Evolutionary conservation across 148 eudicot species (phyloP).

Genomic region (Persicaria tinctoria): DNA sequence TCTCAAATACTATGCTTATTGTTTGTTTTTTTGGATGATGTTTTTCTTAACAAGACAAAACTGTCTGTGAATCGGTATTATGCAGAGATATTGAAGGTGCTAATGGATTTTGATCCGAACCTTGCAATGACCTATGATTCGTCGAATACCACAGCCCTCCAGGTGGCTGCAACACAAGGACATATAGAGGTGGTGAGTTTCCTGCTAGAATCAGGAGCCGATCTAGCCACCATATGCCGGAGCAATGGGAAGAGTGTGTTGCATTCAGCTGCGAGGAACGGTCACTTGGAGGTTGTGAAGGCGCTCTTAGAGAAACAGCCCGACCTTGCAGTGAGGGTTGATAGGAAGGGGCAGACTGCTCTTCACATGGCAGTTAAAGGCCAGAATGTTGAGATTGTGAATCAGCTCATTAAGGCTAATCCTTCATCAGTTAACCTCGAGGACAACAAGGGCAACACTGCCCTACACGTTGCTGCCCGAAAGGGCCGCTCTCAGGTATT

Average conservation of each 20-base stretch:
- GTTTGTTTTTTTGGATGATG: background rate
- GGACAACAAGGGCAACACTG: conserved; percentile 38
- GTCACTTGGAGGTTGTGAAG: conserved; percentile 37
- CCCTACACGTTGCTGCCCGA: conserved; percentile 38
- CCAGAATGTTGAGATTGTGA: conserved; percentile 30
- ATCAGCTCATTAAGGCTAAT: conserved; percentile 26
- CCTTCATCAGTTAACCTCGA: conserved; percentile 24
- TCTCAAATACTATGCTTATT: too few species aligned
- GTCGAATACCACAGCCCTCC: conserved; percentile 40
- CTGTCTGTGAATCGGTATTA: background rate
- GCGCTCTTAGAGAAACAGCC: conserved; percentile 37
- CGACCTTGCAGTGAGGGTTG: conserved; percentile 25
- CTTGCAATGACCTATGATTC: conserved; percentile 39
- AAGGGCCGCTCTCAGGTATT: conserved; percentile 12
- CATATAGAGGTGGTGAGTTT: conserved; percentile 39
- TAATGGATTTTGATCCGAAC: conserved; percentile 31
- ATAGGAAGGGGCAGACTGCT: conserved; percentile 51
- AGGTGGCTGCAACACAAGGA: conserved; percentile 39
- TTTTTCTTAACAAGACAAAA: too few species aligned
- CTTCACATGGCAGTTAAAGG: conserved; percentile 59
- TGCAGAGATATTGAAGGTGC: conserved; percentile 39
- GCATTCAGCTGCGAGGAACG: conserved; percentile 49
- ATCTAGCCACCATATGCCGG: conserved; percentile 29
- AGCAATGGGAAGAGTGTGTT: conserved; percentile 36
- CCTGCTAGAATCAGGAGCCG: conserved; percentile 30